Conservation (phyloP, 768 basidiomycete species). For the Boletus sensibilis region DNA sequence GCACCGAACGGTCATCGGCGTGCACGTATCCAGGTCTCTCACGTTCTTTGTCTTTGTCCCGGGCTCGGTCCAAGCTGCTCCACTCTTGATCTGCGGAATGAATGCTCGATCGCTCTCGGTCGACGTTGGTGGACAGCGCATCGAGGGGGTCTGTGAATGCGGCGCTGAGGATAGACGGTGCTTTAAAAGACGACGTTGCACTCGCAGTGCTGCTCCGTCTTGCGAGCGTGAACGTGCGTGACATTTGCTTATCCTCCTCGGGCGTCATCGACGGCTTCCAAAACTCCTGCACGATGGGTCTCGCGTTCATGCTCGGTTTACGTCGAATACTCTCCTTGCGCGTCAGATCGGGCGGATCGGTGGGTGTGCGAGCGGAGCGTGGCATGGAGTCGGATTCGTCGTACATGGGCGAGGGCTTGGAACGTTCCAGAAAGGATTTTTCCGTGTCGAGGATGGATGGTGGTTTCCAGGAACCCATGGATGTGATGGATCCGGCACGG, state of each 20-base stretch:
- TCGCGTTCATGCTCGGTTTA: slow-evolving; percentile 36
- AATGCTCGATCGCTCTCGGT: slow-evolving; percentile 29
- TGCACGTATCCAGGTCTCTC: slow-evolving; percentile 16
- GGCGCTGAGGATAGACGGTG: slow-evolving; percentile 40
- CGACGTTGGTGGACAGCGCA: slow-evolving; percentile 16
- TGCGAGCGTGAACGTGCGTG: slow-evolving; percentile 43
- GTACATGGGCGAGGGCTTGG: slow-evolving; percentile 19
- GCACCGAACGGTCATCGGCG: slow-evolving; percentile 26
- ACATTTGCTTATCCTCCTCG: slow-evolving; percentile 42
- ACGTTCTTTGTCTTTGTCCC: slow-evolving; percentile 26
- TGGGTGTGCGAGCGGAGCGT: slow-evolving; percentile 19
- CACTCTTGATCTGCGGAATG: slow-evolving; percentile 31
- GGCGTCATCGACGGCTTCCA: slow-evolving; percentile 50
- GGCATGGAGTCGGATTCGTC: slow-evolving; percentile 32
- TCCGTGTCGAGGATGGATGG: slow-evolving; percentile 28
- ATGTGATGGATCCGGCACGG: slow-evolving; percentile 29
- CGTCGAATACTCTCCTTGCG: slow-evolving; percentile 30
- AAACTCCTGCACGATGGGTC: slow-evolving; percentile 41
- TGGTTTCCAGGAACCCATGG: slow-evolving; percentile 27
- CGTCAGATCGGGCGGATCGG: slow-evolving; percentile 22
- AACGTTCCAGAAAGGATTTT: slow-evolving; percentile 19
- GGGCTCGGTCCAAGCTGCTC: slow-evolving; percentile 23
- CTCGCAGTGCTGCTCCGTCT: slow-evolving; percentile 51
- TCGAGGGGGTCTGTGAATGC: slow-evolving; percentile 33
- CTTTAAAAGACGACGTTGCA: slow-evolving; percentile 46